Base-by-base conservation (phyloP, 2,329 filamentous ascomycete species). In the Hypomyces rosellus region DNA sequence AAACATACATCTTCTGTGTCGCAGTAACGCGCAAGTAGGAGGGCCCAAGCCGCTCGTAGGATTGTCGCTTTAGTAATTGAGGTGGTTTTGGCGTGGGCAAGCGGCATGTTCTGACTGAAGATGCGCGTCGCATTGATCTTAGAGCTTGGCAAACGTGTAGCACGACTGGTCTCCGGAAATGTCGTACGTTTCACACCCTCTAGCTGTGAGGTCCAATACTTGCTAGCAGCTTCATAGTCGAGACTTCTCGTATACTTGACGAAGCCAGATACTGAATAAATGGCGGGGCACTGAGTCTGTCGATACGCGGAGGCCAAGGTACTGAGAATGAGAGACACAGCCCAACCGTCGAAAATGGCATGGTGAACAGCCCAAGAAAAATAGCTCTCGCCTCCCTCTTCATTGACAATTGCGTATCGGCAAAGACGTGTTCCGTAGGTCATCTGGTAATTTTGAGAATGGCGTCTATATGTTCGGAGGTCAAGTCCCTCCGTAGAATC, bases 91-190 rank as follows among this genome's bases (percentile, higher is more conserved):
- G 25, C 2, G 6, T 30, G 25, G 6, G 25, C 9, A 30, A 30
- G 25, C 25, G 4, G 25, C 25, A 30, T 30, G 25, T 3, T 30
- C 25, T 30, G 25, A 6, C 25, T 30, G 25, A 30, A 30, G 25
- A 4, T 30, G 9, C 25, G 25, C 25, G 25, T 30, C 8, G 13
- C 33, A 14, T 15, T 18, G 44, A 30, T 43, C 46, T 7, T 46
- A 20, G 16, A 8, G 2, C 25, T 53, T 46, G 16, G 57, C 49
- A 22, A 58, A 18, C 12, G 61, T 53, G 15, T 61, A 62, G 25
- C 20, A 39, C 44, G 36, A 11, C 22, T 22, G 11, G 2, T 25
- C 9, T 46, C 12, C 1, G 45, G 40, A n/a, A 52, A 48, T 8
- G 50, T 42, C 18, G 33, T 40, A 11, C 18, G 44, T 22, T 53